A percentile compares a stretch with the other conserved stretches of the same genome.
Conservation (phyloP, 2,329 filamentous ascomycete genomes). For the Shiraia sp. region DNA sequence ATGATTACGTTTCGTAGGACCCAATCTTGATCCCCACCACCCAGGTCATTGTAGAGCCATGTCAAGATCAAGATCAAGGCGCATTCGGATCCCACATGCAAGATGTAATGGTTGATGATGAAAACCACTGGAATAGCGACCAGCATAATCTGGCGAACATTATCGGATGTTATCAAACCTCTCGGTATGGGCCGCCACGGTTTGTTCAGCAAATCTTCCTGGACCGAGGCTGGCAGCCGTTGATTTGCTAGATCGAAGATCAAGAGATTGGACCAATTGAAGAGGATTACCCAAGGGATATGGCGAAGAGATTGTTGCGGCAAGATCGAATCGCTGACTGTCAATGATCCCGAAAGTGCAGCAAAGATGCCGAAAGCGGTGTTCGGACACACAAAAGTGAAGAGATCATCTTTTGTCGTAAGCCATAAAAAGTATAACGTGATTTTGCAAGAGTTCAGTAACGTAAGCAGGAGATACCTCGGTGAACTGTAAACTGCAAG, state of each 20-base stretch:
- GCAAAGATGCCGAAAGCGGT: conserved; percentile 11
- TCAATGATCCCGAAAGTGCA: conserved; percentile 2
- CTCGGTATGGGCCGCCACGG: conserved; percentile 39
- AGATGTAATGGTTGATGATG: conserved; percentile 11
- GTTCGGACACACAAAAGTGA: conserved; percentile 9
- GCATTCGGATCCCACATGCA: conserved; percentile 29
- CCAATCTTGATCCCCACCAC: conserved; percentile 4
- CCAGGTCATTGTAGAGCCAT: conserved; percentile 48
- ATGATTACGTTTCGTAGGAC: conserved; percentile 17
- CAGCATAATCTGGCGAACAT: conserved; percentile 18
- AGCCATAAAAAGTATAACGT: conserved; percentile 1
- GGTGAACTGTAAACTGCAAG: no score
- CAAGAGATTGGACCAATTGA: conserved; percentile 46
- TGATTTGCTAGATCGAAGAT: conserved; percentile 47
- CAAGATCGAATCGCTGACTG: background rate
- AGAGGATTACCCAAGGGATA: conserved; percentile 5
- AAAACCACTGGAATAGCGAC: conserved; percentile 10
- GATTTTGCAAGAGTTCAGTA: no score
- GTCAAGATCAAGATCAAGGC: conserved; percentile 35
- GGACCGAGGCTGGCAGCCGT: conserved; percentile 27
- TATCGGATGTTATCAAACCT: conserved; percentile 16
- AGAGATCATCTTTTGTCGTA: conserved; percentile 7
- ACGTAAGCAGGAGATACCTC: no score
- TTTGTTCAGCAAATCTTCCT: conserved; percentile 48
- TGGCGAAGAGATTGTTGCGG: no score